Conservation (phyloP, 2,329 filamentous ascomycete genomes). For the Furcasterigmium furcatum region DNA sequence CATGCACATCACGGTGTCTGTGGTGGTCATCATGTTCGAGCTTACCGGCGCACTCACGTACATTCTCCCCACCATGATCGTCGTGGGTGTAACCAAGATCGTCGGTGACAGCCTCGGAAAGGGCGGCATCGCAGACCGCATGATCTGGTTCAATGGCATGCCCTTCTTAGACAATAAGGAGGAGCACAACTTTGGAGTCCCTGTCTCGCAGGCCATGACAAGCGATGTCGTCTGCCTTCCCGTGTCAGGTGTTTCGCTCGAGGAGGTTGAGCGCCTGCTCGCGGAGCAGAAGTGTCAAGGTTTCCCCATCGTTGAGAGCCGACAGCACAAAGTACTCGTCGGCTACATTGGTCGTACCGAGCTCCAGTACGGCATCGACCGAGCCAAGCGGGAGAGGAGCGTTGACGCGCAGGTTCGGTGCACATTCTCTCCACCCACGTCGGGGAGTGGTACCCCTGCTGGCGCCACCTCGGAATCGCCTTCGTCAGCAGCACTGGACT, state of each 20-base stretch:
- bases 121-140: slow-evolving; percentile 92
- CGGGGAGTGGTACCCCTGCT: slow-evolving; percentile 15
- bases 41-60: slow-evolving; percentile 96
- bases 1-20: slow-evolving; percentile 96
- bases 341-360: slow-evolving; percentile 94
- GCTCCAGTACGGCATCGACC: slow-evolving; percentile 83
- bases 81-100: slow-evolving; percentile 93
- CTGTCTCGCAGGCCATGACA: slow-evolving; percentile 89
- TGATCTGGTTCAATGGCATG: slow-evolving; percentile 99
- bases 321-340: slow-evolving; percentile 66
- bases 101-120: slow-evolving; percentile 90
- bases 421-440: slow-evolving; percentile 53
- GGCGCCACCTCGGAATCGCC: slow-evolving; percentile 46
- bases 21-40: slow-evolving; percentile 99
- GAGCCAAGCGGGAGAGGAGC: slow-evolving; percentile 66
- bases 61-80: slow-evolving; percentile 97
- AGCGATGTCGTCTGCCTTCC: slow-evolving; percentile 71
- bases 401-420: slow-evolving; percentile 70
- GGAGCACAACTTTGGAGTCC: slow-evolving; percentile 93
- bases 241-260: slow-evolving; percentile 68
- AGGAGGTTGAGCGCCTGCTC: slow-evolving; percentile 74
- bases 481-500: slow-evolving; percentile 63
- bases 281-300: slow-evolving; percentile 82
- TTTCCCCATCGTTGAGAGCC: slow-evolving; percentile 84
- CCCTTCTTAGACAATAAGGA: slow-evolving; percentile 97